These are phyloP conservation scores for Malus sieversii DNA, from an alignment of 306 rosid species.

Conservation along the genomic window DNA sequence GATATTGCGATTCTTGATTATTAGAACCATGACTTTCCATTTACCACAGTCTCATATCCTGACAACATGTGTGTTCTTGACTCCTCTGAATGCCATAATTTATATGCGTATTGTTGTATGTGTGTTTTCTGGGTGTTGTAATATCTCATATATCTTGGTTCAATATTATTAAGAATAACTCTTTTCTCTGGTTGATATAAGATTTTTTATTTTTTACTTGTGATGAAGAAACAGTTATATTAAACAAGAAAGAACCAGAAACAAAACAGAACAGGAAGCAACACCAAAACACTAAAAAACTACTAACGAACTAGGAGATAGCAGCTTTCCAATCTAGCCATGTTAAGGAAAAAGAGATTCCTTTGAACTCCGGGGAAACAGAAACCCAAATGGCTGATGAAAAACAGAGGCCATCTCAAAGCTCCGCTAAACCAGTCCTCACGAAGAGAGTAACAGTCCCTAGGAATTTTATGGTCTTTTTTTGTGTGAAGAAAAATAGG, in stretches of 20 bases:
- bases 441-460: too few relatives aligned
- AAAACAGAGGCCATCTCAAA: too few relatives aligned
- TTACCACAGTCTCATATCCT: neutral
- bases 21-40: neutral
- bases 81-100: neutral
- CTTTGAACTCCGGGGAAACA: too few relatives aligned
- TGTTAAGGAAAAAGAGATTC: too few relatives aligned
- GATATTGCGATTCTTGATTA: neutral
- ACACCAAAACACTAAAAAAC: too few relatives aligned
- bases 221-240: too few relatives aligned
- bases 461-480: neutral
- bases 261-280: too few relatives aligned
- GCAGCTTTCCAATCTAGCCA: too few relatives aligned
- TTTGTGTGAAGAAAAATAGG: neutral
- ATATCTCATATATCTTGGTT: neutral
- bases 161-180: neutral
- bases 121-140: neutral
- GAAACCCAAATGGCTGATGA: too few relatives aligned
- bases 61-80: neutral
- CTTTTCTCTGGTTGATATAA: neutral
- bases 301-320: too few relatives aligned
- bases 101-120: neutral
- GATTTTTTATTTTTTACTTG: neutral
- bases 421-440: too few relatives aligned
- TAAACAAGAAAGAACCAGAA: too few relatives aligned